Conservation (phyloP, 768 basidiomycete species). For the Trametes punicea region DNA sequence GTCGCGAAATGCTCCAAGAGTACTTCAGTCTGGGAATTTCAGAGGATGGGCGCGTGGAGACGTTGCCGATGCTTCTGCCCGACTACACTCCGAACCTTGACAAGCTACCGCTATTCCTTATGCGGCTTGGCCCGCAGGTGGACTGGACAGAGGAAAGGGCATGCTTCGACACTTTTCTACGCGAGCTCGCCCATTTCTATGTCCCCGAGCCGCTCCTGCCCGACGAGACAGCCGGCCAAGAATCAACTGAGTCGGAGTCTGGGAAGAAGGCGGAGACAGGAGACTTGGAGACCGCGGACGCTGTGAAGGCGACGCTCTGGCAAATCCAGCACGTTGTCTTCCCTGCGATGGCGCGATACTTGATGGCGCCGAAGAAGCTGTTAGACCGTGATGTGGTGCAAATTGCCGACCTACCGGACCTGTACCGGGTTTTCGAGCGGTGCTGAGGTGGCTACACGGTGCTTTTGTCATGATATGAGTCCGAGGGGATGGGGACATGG, state of each 20-base stretch:
- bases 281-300: background rate
- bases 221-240: background rate
- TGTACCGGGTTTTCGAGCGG: slow-evolving; percentile 93
- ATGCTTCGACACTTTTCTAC: slow-evolving; percentile 83
- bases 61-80: slow-evolving; percentile 76
- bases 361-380: slow-evolving; percentile 62
- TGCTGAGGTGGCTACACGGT: slow-evolving; percentile 45
- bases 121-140: slow-evolving; percentile 95
- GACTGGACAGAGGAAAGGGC: slow-evolving; percentile 82
- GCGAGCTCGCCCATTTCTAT: slow-evolving; percentile 92
- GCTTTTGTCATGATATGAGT: background rate
- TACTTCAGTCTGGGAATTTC: slow-evolving; percentile 84
- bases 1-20: slow-evolving; percentile 83
- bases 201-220: slow-evolving; percentile 54
- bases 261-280: background rate
- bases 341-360: slow-evolving; percentile 77
- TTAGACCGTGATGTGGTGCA: slow-evolving; percentile 77
- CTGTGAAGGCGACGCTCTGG: slow-evolving; percentile 65
- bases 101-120: slow-evolving; percentile 83
- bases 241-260: slow-evolving; percentile 36
- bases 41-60: slow-evolving; percentile 62
- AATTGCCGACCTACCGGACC: slow-evolving; percentile 84
- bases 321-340: slow-evolving; percentile 91
- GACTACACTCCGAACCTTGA: slow-evolving; percentile 91
- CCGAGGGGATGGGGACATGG: background rate